Evolutionary conservation across 176 grass and related monocot species (phyloP).

Genomic region (Zizania latifolia): DNA sequence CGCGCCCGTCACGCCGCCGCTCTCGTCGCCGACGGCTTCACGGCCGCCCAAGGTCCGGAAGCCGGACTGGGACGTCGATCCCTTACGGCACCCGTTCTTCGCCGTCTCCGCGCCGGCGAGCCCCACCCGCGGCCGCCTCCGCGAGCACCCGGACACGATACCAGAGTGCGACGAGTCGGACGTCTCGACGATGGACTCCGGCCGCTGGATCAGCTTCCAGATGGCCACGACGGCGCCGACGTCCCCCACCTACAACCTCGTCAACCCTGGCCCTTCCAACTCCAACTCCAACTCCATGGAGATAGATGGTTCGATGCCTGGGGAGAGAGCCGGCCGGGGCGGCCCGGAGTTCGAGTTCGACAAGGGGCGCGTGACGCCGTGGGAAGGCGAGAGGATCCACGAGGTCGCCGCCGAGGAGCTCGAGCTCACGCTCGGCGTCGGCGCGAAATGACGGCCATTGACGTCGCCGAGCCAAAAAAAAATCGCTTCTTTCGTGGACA

Average conservation of each 20-base stretch:
- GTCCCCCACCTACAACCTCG: slow-evolving; percentile 84
- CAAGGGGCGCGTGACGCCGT: slow-evolving; percentile 67
- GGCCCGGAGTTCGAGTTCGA: slow-evolving; percentile 86
- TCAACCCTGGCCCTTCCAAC: slow-evolving; percentile 42
- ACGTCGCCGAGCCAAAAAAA: background rate
- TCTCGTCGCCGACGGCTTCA: slow-evolving; percentile 78
- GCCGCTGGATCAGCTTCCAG: slow-evolving; percentile 86
- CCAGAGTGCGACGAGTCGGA: slow-evolving; percentile 94
- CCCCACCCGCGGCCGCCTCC: slow-evolving; percentile 53
- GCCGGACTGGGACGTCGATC: slow-evolving; percentile 66
- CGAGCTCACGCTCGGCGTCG: slow-evolving; percentile 76
- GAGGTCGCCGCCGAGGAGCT: slow-evolving; percentile 87
- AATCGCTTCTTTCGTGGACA: background rate
- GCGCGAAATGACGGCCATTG: slow-evolving; percentile 35
- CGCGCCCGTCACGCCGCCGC: slow-evolving; percentile 82
- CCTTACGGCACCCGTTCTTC: slow-evolving; percentile 71
- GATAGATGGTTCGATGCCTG: slow-evolving; percentile 3
- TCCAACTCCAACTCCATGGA: slow-evolving; percentile 32
- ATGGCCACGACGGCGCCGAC: slow-evolving; percentile 64
- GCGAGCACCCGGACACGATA: slow-evolving; percentile 69
- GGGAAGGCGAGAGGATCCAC: slow-evolving; percentile 95
- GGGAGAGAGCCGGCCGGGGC: slow-evolving; percentile 6
- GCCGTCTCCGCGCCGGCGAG: slow-evolving; percentile 80
- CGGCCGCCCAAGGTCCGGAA: slow-evolving; percentile 66
- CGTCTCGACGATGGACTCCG: slow-evolving; percentile 63